Evolutionary conservation across 2,329 filamentous ascomycete species (phyloP).

Genomic region (Triangularia setosa): DNA sequence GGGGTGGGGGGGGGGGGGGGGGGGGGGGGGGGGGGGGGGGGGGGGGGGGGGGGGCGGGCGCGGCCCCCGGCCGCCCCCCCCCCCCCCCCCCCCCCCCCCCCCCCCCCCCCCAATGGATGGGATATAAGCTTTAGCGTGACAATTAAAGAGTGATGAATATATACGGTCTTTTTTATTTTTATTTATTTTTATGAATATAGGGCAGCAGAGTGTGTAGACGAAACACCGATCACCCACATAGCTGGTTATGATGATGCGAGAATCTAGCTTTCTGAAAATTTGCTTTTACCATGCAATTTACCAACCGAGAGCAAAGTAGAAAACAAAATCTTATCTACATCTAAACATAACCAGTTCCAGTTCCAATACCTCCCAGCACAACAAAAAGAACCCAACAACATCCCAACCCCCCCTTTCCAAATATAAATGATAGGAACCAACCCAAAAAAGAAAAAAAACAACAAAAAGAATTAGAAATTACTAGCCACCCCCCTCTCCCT

Average conservation of each 20-base stretch:
- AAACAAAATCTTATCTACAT: neutral
- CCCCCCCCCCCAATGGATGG: no score
- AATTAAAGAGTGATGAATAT: no score
- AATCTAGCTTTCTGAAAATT: neutral
- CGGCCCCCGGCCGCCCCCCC: no score
- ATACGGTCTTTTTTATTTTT: no score
- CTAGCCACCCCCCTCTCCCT: slow-evolving; percentile 7
- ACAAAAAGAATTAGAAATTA: slow-evolving; percentile 7
- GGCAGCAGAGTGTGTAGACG: neutral
- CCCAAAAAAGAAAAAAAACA: neutral
- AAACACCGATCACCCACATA: neutral
- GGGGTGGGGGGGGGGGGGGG: no score
- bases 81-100: no score
- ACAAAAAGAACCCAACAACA: neutral
- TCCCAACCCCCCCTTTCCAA: neutral
- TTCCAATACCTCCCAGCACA: neutral
- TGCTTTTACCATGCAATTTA: neutral
- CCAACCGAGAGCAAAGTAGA: neutral
- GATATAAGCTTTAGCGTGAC: no score
- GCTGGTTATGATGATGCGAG: no score
- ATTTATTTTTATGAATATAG: neutral
- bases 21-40: no score
- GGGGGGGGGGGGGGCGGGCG: no score
- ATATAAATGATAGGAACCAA: neutral
- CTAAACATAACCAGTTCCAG: neutral